A percentile compares a stretch with the other conserved stretches of the same genome.
Evolutionary conservation across 306 rosid species (phyloP).

Genomic region (Pyrus bretschneideri): DNA sequence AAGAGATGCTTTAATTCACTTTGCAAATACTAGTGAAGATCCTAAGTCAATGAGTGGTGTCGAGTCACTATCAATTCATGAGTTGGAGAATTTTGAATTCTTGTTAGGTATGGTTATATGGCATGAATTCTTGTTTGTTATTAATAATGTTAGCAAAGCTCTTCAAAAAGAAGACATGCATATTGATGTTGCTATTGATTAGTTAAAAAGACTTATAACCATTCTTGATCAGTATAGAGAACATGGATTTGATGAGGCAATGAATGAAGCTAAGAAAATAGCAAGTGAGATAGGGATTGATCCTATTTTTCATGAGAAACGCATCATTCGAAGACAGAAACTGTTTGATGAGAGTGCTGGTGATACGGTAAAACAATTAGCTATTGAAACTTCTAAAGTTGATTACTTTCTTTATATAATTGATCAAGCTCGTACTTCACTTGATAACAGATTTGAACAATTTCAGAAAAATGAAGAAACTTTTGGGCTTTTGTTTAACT

Average conservation of each 20-base stretch:
- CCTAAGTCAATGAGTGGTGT: neutral
- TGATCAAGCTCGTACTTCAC: neutral
- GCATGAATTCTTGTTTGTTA: slow-evolving; percentile 19
- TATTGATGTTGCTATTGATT: neutral
- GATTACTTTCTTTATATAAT: neutral
- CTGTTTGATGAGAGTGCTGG: neutral
- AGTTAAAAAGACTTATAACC: slow-evolving; percentile 1
- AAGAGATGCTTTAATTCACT: neutral
- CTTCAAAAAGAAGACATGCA: neutral
- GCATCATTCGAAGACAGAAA: neutral
- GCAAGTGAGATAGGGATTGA: neutral
- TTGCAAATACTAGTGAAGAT: neutral
- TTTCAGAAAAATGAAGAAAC: neutral
- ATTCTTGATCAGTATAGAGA: neutral
- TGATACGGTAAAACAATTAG: neutral
- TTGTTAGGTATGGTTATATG: slow-evolving; percentile 4
- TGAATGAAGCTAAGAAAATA: neutral
- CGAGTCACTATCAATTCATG: neutral
- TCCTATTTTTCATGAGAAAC: neutral
- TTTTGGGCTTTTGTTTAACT: neutral
- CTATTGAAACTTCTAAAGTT: neutral
- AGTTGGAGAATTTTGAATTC: slow-evolving; percentile 10
- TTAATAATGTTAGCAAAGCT: slow-evolving; percentile 1
- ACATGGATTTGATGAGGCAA: neutral
- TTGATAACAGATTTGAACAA: neutral